Base-by-base conservation (phyloP, 768 basidiomycete species). In the Dendrothele bispora region DNA sequence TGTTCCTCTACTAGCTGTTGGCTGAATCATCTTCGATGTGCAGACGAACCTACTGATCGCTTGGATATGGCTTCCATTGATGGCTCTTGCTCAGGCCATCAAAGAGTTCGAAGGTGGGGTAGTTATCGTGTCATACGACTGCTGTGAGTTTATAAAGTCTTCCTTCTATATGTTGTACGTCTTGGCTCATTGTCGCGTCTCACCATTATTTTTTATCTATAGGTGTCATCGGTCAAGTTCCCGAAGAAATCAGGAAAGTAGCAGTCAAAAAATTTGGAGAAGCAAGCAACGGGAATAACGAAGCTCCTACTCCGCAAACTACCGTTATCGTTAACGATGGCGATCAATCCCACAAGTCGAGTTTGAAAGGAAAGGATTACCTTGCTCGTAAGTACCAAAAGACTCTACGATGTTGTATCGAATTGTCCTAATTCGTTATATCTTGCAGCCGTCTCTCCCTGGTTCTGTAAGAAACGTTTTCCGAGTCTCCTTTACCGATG, bases 101-200 rank as follows among this genome's bases (percentile, higher is more conserved):
- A 97, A 95, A 68, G 91, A 90, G 62, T 99, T 91, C 65, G 88
- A 91, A 61, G 97, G 97, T 51, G 95, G 97, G 60, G 97, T 99
- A 32, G 97, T 98, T 57, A 98, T 99, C 64, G 97, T 99, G 54
- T 98, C 95, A 39, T 95, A 98, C 75, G 95, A 99, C 70, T 99
- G 98, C 88, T 90, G 95, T 91, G 58, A 55, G 87, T 80, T 21
- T n/a, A n/a, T n/a, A n/a, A n/a, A n/a, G n/a, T n/a, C 7, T 46
- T 43, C 40, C n/a, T 15, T 25, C 26, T 46, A 24, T 27, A 26
- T 15, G 15, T 43, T 22, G 38, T 28, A 32, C 35, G 30, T n/a
- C 34, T 22, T 43, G 32, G 35, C 56, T 7, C 25, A 43, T 43
- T 29, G n/a, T n/a, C n/a, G n/a, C n/a, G n/a, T n/a, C n/a, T n/a